A percentile compares a stretch with the other conserved stretches of the same genome.
These are phyloP conservation scores for Furcasterigmium sp. DNA, from an alignment of 2,329 filamentous ascomycete genomes.

Conservation along the genomic window DNA sequence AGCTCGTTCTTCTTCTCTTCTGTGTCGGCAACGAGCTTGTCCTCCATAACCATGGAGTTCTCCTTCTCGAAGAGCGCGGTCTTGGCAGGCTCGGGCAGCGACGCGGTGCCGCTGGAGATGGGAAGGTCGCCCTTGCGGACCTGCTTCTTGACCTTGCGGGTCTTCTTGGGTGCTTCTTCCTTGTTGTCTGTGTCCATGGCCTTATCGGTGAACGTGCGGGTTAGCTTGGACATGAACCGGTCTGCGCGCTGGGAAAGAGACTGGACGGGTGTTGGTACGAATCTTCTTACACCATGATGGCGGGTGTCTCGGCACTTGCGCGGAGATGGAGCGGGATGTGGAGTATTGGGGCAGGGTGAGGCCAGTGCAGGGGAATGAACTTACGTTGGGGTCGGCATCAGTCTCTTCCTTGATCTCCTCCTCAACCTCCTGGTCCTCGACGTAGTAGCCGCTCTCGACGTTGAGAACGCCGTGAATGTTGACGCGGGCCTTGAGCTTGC, in stretches of 20 bases:
- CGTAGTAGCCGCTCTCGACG: conserved; percentile 94
- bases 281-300: not conserved
- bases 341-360: not conserved
- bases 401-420: conserved; percentile 77
- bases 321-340: not conserved
- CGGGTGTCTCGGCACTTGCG: not conserved
- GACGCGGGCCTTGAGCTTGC: conserved; percentile 96
- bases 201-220: conserved; percentile 32
- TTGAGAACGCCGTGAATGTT: conserved; percentile 97
- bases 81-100: conserved; percentile 67
- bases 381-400: conserved; percentile 61
- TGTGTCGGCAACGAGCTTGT: conserved; percentile 96
- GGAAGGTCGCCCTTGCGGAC: conserved; percentile 94
- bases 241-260: conserved; percentile 4
- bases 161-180: conserved; percentile 74
- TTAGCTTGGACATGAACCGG: conserved; percentile 18
- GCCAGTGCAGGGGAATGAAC: conserved; percentile 26
- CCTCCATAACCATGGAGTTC: conserved; percentile 88
- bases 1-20: conserved; percentile 99
- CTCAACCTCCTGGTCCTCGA: conserved; percentile 96
- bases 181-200: conserved; percentile 83
- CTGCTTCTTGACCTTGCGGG: conserved; percentile 98
- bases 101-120: conserved; percentile 75
- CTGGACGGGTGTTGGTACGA: conserved; percentile 3
- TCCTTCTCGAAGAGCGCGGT: conserved; percentile 73